Percentiles rank a stretch among this genome's conserved stretches.
These are phyloP conservation scores for Boletus huronensis DNA, from an alignment of 768 basidiomycete genomes.

Conservation along the genomic window DNA sequence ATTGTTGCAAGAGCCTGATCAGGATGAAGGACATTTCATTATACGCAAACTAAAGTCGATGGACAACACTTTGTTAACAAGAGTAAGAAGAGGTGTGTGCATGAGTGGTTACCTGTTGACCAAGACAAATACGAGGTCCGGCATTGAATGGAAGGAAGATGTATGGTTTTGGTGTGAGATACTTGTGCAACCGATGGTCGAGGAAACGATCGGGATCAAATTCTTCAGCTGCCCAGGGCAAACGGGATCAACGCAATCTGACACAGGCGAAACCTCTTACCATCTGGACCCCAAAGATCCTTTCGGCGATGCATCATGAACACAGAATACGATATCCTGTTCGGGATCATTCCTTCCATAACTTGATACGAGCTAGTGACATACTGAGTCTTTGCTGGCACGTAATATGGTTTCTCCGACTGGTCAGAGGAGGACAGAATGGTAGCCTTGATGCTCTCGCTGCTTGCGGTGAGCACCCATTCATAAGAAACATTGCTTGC, in stretches of 20 bases:
- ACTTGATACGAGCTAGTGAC: not conserved
- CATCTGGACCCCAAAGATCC: slow-evolving; percentile 72
- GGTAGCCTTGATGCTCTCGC: slow-evolving; percentile 45
- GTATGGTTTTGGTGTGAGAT: slow-evolving; percentile 60
- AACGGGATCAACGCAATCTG: not conserved
- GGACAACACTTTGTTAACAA: not conserved
- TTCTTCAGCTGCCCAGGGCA: slow-evolving; percentile 43
- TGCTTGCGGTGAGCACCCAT: slow-evolving; percentile 17
- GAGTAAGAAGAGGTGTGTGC: not conserved
- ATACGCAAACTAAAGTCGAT: slow-evolving; percentile 44
- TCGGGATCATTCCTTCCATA: not conserved
- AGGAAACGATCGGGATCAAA: slow-evolving; percentile 74
- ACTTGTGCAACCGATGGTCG: slow-evolving; percentile 58
- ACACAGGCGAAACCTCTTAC: slow-evolving; percentile 27
- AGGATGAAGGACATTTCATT: slow-evolving; percentile 62
- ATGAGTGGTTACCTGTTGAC: slow-evolving; percentile 45
- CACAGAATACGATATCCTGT: slow-evolving; percentile 50
- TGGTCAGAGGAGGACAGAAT: slow-evolving; percentile 38
- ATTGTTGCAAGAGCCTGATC: slow-evolving; percentile 59
- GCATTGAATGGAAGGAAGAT: slow-evolving; percentile 69
- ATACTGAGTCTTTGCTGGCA: slow-evolving; percentile 41
- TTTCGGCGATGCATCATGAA: slow-evolving; percentile 63
- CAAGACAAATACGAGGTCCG: slow-evolving; percentile 54
- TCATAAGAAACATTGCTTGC: not conserved
- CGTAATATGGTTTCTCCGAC: slow-evolving; percentile 24